A percentile compares a stretch with the other conserved stretches of the same genome.
These are phyloP conservation scores for Corylus avellana DNA, from an alignment of 306 rosid species.

Conservation along the genomic window DNA sequence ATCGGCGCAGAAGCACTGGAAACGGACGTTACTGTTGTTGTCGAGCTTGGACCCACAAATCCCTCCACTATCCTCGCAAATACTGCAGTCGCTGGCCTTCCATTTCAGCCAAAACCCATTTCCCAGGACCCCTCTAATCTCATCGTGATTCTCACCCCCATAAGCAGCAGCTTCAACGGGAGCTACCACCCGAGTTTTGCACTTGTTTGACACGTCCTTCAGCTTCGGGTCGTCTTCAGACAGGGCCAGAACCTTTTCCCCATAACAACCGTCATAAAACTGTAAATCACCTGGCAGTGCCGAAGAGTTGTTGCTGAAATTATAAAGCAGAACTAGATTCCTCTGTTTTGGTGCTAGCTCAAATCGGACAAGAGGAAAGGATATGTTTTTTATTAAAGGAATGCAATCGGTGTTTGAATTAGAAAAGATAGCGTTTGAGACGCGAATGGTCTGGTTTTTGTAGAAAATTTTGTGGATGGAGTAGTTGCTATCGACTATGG, in stretches of 20 bases:
- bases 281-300: neutral
- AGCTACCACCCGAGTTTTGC: neutral
- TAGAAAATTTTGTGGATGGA: slow-evolving; percentile 29
- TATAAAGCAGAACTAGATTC: neutral
- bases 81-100: slow-evolving; percentile 22
- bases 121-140: neutral
- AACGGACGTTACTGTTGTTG: neutral
- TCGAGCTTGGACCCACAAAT: slow-evolving; percentile 29
- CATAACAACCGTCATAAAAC: slow-evolving; percentile 14
- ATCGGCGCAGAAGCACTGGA: slow-evolving; percentile 33
- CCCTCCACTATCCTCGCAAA: slow-evolving; percentile 16
- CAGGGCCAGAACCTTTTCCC: slow-evolving; percentile 5
- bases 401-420: neutral
- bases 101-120: slow-evolving; percentile 37
- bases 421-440: slow-evolving; percentile 28
- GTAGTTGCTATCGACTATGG: neutral
- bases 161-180: neutral
- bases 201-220: slow-evolving; percentile 6
- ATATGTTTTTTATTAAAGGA: neutral
- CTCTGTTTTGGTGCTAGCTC: neutral
- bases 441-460: neutral
- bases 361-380: neutral
- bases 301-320: slow-evolving; percentile 17
- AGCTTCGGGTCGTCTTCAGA: neutral
- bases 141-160: neutral